Percentiles rank a stretch among this genome's conserved stretches.
These are phyloP conservation scores for Agrocybe praecox DNA, from an alignment of 768 basidiomycete genomes.

Conservation along the genomic window DNA sequence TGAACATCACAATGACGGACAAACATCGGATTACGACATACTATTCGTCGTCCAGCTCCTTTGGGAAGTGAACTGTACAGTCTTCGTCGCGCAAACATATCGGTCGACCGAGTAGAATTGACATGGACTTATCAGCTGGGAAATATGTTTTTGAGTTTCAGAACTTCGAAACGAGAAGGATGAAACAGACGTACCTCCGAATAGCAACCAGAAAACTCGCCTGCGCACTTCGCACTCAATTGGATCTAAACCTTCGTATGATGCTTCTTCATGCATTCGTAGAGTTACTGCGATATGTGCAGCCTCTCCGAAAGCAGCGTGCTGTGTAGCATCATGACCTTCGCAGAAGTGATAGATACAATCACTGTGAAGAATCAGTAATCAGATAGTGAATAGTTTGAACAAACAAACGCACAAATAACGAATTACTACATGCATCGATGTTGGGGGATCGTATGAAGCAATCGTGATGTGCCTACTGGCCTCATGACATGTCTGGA, in stretches of 20 bases:
- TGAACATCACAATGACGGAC: conserved; percentile 23
- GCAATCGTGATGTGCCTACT: conserved; percentile 80
- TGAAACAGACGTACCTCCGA: conserved; percentile 63
- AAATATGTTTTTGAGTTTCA: not conserved
- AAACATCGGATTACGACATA: conserved; percentile 42
- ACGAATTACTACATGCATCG: conserved; percentile 83
- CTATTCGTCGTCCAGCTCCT: conserved; percentile 90
- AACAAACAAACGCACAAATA: conserved; percentile 66
- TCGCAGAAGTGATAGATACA: conserved; percentile 89
- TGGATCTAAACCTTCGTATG: conserved; percentile 81
- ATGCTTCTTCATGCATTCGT: conserved; percentile 84
- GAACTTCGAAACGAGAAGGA: not conserved
- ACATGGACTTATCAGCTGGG: conserved; percentile 88
- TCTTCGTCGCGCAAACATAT: conserved; percentile 90
- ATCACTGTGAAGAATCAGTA: conserved; percentile 49
- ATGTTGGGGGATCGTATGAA: conserved; percentile 82
- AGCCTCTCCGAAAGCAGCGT: conserved; percentile 87
- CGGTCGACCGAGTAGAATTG: conserved; percentile 80
- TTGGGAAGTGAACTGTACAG: conserved; percentile 86
- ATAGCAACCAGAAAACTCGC: conserved; percentile 86
- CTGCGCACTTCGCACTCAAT: conserved; percentile 89
- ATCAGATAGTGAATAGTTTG: conserved; percentile 8
- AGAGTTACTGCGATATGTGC: conserved; percentile 82
- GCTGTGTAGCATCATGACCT: conserved; percentile 84
- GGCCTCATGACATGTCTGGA: conserved; percentile 75